Evolutionary conservation across 129 eudicot species (phyloP), one percentile per base, ranked within the genome.

Genomic region (Saposhnikovia divaricata): DNA sequence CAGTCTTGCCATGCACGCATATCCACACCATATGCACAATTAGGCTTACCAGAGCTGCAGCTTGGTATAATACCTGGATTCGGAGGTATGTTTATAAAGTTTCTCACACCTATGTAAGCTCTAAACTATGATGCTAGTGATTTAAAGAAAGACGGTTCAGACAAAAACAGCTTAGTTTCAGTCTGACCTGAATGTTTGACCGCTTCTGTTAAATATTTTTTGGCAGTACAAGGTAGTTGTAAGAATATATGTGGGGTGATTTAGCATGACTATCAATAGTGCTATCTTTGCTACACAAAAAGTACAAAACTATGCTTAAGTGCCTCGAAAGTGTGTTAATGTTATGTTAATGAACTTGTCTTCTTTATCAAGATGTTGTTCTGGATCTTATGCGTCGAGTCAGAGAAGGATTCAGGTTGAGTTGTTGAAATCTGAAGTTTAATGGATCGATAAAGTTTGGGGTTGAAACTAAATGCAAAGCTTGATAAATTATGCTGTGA

Each of bases 21-120:
- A 76, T 89, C 97, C 80, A 96, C 99, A 78, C 84, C 98, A 19
- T 89, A 79, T 85, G 93, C 97, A 53, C 96, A 92, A 83, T 83
- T 96, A 80, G 97, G 99, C 25, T 85, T 96, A 82, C 99, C 99
- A n/a, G 99, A 96, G 82, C 86, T 92, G 86, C 96, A 89, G 88
- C 96, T 96, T 19, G 99, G 99, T 75, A 77, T 96, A 79, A 90
- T 96, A 85, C 99, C 99, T 61, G 99, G 99, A 72, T 90, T 92
- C 72, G 99, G 99, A 90, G 99, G 99, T 96, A 95, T 65, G 80
- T 19, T 43, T 21, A 53, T 77, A 59, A 59, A 55, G 4, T 55
- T 80, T 37, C 55, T 77, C 63, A 46, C 37, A 34, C 23, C 37
- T 15, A 40, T 38, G 13, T 72, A 19, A 55, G 77, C n/a, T 43